Conservation (phyloP, 1,284 basidiomycete genomes). For the Moesziomyces parantarcticus region DNA sequence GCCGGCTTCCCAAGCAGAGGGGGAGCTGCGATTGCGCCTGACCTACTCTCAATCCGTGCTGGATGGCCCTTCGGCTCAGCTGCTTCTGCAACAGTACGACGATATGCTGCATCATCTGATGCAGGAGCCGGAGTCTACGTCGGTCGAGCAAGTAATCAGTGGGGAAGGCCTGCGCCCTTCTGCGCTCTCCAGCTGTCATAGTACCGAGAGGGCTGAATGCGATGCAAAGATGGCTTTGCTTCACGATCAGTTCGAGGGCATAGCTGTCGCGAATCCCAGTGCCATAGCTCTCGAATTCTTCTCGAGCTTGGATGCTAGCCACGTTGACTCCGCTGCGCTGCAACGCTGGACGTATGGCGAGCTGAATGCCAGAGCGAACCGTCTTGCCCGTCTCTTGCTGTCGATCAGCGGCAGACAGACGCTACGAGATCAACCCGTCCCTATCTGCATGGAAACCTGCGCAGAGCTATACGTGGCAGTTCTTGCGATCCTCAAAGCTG, state of each 20-base stretch:
- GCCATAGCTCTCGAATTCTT: constrained; percentile 16
- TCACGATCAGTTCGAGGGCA: constrained; percentile 16
- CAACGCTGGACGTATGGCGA: constrained; percentile 17
- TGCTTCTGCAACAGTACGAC: constrained; percentile 21
- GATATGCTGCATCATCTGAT: constrained; percentile 11
- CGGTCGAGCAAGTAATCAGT: constrained; percentile 3
- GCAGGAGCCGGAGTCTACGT: constrained; percentile 4
- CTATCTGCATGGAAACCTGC: constrained; percentile 23
- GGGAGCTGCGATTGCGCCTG: constrained; percentile 2
- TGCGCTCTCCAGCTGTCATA: constrained; percentile 2
- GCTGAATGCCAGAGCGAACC: constrained; percentile 7
- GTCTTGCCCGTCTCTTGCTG: constrained; percentile 8
- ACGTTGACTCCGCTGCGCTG: background rate
- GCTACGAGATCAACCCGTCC: constrained; percentile 15
- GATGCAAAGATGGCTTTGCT: constrained; percentile 1
- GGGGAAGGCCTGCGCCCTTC: constrained; percentile 6
- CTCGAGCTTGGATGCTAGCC: background rate
- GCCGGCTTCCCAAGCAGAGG: constrained; percentile 3
- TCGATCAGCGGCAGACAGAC: constrained; percentile 1
- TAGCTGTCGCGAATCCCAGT: background rate
- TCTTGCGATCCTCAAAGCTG: constrained; percentile 28
- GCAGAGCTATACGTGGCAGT: constrained; percentile 18
- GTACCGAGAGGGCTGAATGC: background rate
- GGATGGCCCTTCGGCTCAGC: constrained; percentile 8
- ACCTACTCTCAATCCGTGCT: constrained; percentile 16